Conservation (phyloP, 257 asterid species). For the Paraleonurus japonicus region DNA sequence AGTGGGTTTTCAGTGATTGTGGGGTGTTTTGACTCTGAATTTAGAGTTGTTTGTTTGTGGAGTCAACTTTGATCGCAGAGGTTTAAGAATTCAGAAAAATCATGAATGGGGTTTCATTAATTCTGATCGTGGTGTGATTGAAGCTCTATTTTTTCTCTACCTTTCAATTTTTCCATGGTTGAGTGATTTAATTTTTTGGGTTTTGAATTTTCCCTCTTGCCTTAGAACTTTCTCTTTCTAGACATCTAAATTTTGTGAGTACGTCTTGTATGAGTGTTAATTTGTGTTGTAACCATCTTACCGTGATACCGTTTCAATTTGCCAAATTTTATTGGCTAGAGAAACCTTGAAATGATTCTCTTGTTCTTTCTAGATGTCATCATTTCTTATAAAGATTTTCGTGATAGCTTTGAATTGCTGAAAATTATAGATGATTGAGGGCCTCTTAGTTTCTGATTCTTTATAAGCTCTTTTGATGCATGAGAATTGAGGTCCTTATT, state of each 20-base stretch:
- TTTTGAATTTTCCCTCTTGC: background rate
- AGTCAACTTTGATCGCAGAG: conserved; percentile 24
- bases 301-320: too few relatives aligned
- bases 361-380: background rate
- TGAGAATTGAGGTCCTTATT: background rate
- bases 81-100: conserved; percentile 25
- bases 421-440: background rate
- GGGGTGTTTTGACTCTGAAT: conserved; percentile 32
- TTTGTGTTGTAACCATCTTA: too few relatives aligned
- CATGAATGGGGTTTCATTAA: conserved; percentile 32
- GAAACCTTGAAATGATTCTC: background rate
- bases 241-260: background rate
- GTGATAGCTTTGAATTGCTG: background rate
- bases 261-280: too few relatives aligned
- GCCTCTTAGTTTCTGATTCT: background rate
- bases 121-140: conserved; percentile 25
- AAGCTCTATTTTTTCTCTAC: background rate
- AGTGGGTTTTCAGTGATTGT: conserved; percentile 33
- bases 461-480: too few relatives aligned
- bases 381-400: background rate
- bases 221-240: background rate
- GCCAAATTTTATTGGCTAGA: background rate
- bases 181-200: background rate
- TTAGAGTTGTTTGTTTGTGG: conserved; percentile 22
- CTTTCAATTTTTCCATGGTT: background rate